Conservation (phyloP, 2,329 filamentous ascomycete species). For the Pseudofabraea citricarpa region DNA sequence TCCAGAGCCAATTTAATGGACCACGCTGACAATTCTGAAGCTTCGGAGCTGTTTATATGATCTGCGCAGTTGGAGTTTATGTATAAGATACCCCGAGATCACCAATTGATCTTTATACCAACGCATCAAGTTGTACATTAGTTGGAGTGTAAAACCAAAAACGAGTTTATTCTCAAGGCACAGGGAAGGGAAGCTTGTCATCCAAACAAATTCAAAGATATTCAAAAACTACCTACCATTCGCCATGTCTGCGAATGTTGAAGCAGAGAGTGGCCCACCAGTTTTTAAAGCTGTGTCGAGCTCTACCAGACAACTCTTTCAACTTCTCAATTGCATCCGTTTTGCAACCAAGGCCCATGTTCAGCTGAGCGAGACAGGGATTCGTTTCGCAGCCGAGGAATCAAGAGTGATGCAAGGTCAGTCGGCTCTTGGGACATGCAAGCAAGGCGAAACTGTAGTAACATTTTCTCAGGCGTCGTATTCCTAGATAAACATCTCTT, state of each 20-base stretch:
- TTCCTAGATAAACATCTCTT: conserved; percentile 89
- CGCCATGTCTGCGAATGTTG: conserved; percentile 23
- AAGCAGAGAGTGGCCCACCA: conserved; percentile 32
- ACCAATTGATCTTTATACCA: conserved; percentile 13
- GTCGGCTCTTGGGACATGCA: conserved; percentile 14
- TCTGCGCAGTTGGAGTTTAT: conserved; percentile 98
- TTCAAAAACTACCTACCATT: too few relatives aligned
- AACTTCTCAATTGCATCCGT: conserved; percentile 52
- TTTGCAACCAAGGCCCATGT: conserved; percentile 52
- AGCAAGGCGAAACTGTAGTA: conserved; percentile 9
- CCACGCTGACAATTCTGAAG: conserved; percentile 39
- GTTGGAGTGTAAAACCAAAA: conserved; percentile 25
- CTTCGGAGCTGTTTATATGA: conserved; percentile 95
- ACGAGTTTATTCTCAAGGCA: too few relatives aligned
- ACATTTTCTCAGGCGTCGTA: conserved; percentile 52
- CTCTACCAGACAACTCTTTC: conserved; percentile 71
- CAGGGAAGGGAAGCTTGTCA: too few relatives aligned
- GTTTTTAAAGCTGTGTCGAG: conserved; percentile 73
- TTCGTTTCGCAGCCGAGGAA: conserved; percentile 86
- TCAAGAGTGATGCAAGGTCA: conserved; percentile 86
- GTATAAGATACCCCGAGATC: conserved; percentile 49
- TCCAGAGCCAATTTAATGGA: conserved; percentile 10
- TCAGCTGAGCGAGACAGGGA: conserved; percentile 80
- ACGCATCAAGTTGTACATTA: conserved; percentile 26
- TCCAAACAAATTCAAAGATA: too few relatives aligned